Percentiles rank a stretch among this genome's conserved stretches.
Evolutionary conservation across 2,329 filamentous ascomycete species (phyloP).

Genomic region (Ophiosphaerella narmari): DNA sequence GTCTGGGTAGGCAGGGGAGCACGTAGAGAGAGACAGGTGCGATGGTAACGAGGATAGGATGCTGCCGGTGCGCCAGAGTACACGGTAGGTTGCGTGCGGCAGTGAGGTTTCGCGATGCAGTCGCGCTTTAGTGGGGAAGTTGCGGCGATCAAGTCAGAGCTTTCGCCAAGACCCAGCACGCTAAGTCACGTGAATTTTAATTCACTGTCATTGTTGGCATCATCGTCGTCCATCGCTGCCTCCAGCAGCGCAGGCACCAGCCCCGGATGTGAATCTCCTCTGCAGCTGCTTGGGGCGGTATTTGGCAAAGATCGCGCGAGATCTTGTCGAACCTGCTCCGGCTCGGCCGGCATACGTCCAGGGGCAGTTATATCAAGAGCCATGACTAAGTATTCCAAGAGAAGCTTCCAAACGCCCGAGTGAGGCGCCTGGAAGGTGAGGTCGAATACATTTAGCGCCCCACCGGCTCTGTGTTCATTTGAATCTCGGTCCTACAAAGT

Average conservation of each 20-base stretch:
- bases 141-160: conserved; percentile 1
- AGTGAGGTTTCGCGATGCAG: conserved; percentile 9
- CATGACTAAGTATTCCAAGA: no score
- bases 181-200: neutral
- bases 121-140: conserved; percentile 5
- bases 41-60: conserved; percentile 10
- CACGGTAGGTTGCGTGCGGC: conserved; percentile 12
- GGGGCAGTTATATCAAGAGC: no score
- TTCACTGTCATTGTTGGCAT: neutral
- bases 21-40: conserved; percentile 34
- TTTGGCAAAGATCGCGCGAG: no score
- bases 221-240: neutral
- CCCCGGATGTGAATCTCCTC: no score
- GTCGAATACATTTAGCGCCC: no score
- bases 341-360: no score
- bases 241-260: neutral
- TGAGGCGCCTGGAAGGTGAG: no score
- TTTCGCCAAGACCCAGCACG: neutral
- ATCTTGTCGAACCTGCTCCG: no score
- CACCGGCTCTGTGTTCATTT: no score
- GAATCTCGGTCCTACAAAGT: no score
- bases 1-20: conserved; percentile 28
- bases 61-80: neutral
- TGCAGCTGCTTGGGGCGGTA: no score
- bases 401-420: no score